These are phyloP conservation scores for Fusarium coicis DNA, from an alignment of 2,329 filamentous ascomycete species.

Conservation along the genomic window DNA sequence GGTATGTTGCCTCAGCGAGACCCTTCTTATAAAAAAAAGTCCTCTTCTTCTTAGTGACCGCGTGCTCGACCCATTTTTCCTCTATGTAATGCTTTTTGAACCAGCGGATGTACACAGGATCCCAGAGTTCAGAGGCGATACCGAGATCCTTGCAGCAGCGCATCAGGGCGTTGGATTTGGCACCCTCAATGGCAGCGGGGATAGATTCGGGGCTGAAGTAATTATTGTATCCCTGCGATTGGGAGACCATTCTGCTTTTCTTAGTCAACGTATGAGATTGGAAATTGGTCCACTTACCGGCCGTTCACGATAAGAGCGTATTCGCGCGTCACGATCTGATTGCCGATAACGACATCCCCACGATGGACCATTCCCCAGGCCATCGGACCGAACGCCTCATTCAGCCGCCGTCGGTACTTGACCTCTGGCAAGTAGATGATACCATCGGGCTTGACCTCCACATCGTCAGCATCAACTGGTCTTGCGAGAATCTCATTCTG, in stretches of 20 bases:
- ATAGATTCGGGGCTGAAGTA: conserved; percentile 93
- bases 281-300: conserved; percentile 65
- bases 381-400: conserved; percentile 91
- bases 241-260: conserved; percentile 78
- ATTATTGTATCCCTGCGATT: conserved; percentile 92
- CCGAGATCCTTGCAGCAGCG: conserved; percentile 98
- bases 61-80: conserved; percentile 92
- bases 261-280: neutral
- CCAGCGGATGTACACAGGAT: conserved; percentile 86
- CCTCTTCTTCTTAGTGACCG: conserved; percentile 85
- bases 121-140: conserved; percentile 95
- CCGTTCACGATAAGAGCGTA: conserved; percentile 92
- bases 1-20: conserved; percentile 76
- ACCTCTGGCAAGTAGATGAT: conserved; percentile 98
- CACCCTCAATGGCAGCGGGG: conserved; percentile 93
- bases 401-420: conserved; percentile 93
- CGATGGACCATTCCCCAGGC: conserved; percentile 94
- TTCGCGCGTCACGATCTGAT: conserved; percentile 84
- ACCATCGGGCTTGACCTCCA: conserved; percentile 98
- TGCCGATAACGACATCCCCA: conserved; percentile 86
- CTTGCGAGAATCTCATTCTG: conserved; percentile 74
- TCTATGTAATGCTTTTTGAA: conserved; percentile 81
- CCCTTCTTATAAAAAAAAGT: conserved; percentile 86
- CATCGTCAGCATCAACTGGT: conserved; percentile 76
- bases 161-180: conserved; percentile 97